A percentile compares a stretch with the other conserved stretches of the same genome.
These are phyloP conservation scores for Whalleya microplaca DNA, from an alignment of 2,329 filamentous ascomycete species.

Conservation along the genomic window DNA sequence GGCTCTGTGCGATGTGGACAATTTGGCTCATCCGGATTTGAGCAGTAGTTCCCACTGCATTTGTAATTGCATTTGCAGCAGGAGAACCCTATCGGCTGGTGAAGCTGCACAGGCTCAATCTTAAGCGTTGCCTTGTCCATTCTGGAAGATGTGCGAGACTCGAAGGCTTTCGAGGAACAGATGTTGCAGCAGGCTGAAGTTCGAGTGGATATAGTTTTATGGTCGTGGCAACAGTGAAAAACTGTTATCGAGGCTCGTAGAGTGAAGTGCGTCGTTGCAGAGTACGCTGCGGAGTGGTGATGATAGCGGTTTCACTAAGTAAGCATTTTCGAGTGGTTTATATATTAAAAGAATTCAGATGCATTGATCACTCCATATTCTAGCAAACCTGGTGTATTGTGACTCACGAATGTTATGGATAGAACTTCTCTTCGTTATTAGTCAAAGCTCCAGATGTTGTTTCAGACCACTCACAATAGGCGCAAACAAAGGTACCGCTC, in stretches of 20 bases:
- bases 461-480: neutral
- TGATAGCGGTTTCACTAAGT: neutral
- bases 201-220: too few relatives aligned
- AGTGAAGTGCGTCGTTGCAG: too few relatives aligned
- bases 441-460: neutral
- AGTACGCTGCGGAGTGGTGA: too few relatives aligned
- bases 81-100: slow-evolving; percentile 35
- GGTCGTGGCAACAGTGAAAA: too few relatives aligned
- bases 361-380: neutral
- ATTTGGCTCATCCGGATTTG: slow-evolving; percentile 27
- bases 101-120: slow-evolving; percentile 10
- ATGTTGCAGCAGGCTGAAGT: too few relatives aligned
- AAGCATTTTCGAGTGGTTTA: neutral
- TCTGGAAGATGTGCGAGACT: too few relatives aligned
- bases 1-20: slow-evolving; percentile 30
- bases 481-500: neutral
- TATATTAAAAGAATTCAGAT: neutral
- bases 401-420: neutral
- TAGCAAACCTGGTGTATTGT: neutral
- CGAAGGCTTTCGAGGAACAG: too few relatives aligned
- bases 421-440: neutral
- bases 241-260: too few relatives aligned
- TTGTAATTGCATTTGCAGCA: slow-evolving; percentile 32
- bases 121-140: neutral
- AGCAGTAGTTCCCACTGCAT: slow-evolving; percentile 32